A percentile compares a stretch with the other conserved stretches of the same genome.
These are phyloP conservation scores for Pseudozyma sp. DNA, from an alignment of 1,284 basidiomycete genomes.

Conservation along the genomic window DNA sequence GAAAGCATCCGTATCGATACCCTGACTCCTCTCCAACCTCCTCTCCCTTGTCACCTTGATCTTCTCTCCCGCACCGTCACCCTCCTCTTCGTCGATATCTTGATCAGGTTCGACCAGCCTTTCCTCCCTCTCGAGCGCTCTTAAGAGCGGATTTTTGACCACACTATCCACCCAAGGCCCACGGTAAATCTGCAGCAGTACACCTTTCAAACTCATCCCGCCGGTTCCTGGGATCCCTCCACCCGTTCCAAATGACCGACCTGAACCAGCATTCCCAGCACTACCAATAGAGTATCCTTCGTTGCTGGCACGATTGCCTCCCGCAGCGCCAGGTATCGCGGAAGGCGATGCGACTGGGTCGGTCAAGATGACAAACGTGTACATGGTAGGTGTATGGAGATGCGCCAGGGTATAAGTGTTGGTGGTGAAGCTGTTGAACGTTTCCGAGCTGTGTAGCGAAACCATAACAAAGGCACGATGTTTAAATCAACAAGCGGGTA, in stretches of 20 bases:
- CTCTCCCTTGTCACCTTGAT: constrained; percentile 15
- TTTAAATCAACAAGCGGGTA: too few species aligned
- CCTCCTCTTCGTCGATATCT: constrained; percentile 13
- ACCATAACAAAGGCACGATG: not conserved
- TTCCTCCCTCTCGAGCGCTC: constrained; percentile 62
- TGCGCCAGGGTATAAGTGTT: constrained; percentile 93
- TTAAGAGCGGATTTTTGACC: constrained; percentile 86
- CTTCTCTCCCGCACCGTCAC: constrained; percentile 1
- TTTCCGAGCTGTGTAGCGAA: constrained; percentile 72
- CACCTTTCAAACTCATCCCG: constrained; percentile 75
- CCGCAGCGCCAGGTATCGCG: constrained; percentile 32
- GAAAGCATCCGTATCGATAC: constrained; percentile 61
- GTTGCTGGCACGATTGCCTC: constrained; percentile 7
- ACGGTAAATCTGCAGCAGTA: constrained; percentile 86
- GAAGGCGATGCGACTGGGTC: constrained; percentile 77
- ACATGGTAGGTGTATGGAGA: constrained; percentile 89
- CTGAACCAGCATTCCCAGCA: constrained; percentile 24
- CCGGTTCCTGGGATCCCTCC: constrained; percentile 65
- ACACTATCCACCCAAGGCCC: constrained; percentile 94
- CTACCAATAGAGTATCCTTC: constrained; percentile 46
- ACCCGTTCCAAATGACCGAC: constrained; percentile 42
- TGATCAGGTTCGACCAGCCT: constrained; percentile 26
- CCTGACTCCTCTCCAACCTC: constrained; percentile 32
- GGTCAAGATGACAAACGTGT: constrained; percentile 94
- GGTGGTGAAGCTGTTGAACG: constrained; percentile 90